phyloP scores from a whole-genome alignment of 768 basidiomycete genomes.

The Russula sp. region DNA sequence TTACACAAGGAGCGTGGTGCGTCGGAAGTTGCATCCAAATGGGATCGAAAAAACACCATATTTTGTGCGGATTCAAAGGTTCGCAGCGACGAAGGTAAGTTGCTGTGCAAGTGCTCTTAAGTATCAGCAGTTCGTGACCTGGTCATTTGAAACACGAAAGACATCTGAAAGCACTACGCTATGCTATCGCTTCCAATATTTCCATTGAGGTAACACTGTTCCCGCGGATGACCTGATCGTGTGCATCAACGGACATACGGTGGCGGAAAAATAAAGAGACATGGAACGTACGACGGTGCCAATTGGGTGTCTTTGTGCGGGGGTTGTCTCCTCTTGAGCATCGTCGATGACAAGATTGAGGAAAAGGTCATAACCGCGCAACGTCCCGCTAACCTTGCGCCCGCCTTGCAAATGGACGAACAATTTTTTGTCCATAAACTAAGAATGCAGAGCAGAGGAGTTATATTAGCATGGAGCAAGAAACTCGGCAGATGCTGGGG shows the following conservation, averaged over 20 bases:
- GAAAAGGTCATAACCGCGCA: conserved; percentile 98
- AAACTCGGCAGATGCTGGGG: conserved; percentile 11
- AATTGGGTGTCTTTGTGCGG: conserved; percentile 85
- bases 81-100: neutral
- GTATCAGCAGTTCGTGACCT: neutral
- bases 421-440: conserved; percentile 99
- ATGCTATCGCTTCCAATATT: conserved; percentile 63
- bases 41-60: neutral
- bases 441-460: conserved; percentile 5
- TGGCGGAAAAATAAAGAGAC: neutral
- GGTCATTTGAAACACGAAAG: neutral
- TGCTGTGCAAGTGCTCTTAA: neutral
- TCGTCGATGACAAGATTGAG: conserved; percentile 97
- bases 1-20: neutral
- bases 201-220: conserved; percentile 98
- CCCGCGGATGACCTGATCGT: conserved; percentile 82
- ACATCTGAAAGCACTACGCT: neutral
- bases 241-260: conserved; percentile 13
- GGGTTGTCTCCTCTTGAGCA: conserved; percentile 84
- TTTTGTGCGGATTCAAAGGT: neutral
- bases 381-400: conserved; percentile 89
- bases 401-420: conserved; percentile 93
- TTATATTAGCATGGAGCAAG: neutral
- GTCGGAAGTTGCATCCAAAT: neutral
- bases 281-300: conserved; percentile 78